phyloP scores from a whole-genome alignment of 345 rosid genomes.

The Salix udensis region DNA sequence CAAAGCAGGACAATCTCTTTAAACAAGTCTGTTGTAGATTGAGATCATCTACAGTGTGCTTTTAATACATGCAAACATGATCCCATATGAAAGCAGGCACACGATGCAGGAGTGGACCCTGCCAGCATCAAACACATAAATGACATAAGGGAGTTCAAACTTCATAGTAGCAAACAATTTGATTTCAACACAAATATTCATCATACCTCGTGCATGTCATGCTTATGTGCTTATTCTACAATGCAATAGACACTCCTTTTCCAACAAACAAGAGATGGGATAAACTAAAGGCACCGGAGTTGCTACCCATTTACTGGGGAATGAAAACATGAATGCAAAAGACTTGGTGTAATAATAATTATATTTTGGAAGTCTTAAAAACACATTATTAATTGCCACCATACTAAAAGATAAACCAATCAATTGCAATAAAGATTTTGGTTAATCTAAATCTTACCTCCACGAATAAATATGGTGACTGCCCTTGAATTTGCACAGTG shows the following conservation, averaged over 20 bases:
- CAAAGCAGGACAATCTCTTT: neutral
- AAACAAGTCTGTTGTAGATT: neutral
- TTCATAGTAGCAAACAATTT: neutral
- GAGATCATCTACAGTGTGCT: neutral
- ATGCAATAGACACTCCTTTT: neutral
- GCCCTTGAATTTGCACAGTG: constrained; percentile 82
- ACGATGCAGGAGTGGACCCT: neutral
- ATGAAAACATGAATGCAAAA: neutral
- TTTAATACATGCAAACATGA: neutral
- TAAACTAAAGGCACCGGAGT: neutral
- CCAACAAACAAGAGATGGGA: neutral
- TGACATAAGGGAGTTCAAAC: neutral
- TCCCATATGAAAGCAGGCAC: neutral
- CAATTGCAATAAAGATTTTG: neutral
- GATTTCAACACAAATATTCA: neutral
- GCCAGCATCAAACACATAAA: neutral
- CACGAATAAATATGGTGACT: constrained; percentile 84
- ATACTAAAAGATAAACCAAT: neutral
- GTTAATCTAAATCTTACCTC: constrained; percentile 49
- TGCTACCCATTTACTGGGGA: neutral
- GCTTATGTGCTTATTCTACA: neutral
- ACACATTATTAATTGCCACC: neutral
- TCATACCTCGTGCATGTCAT: neutral
- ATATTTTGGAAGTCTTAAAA: neutral
- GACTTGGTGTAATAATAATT: neutral